Conservation (phyloP, 2,329 filamentous ascomycete genomes). For the Sarocladium brachiariae region DNA sequence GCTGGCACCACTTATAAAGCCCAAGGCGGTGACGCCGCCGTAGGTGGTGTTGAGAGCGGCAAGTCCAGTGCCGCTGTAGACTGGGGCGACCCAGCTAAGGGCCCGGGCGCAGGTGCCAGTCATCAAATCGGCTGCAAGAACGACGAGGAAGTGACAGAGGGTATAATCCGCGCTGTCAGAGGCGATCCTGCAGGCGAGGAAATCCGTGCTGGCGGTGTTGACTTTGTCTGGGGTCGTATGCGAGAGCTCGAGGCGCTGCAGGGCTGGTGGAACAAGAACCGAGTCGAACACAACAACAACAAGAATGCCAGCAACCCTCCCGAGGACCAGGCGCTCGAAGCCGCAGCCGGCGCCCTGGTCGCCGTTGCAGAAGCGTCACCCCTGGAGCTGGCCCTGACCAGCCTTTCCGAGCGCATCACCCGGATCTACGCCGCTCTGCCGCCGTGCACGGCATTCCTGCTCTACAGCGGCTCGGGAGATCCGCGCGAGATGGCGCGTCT, state of each 20-base stretch:
- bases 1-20: slow-evolving; percentile 56
- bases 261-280: slow-evolving; percentile 61
- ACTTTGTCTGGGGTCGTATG: slow-evolving; percentile 62
- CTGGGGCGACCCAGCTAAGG: slow-evolving; percentile 71
- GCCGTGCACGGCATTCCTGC: slow-evolving; percentile 57
- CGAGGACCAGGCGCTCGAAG: slow-evolving; percentile 3
- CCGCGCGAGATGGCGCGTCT: slow-evolving; percentile 59
- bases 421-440: slow-evolving; percentile 53
- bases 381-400: slow-evolving; percentile 39
- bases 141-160: slow-evolving; percentile 51
- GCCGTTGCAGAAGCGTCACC: slow-evolving; percentile 19
- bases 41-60: slow-evolving; percentile 46
- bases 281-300: slow-evolving; percentile 22
- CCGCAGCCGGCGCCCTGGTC: slow-evolving; percentile 11
- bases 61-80: slow-evolving; percentile 74
- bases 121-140: slow-evolving; percentile 49
- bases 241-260: slow-evolving; percentile 58
- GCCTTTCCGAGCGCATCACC: slow-evolving; percentile 42
- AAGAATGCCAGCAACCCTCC: slow-evolving; percentile 26
- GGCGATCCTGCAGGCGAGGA: slow-evolving; percentile 52
- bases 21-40: slow-evolving; percentile 51
- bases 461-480: slow-evolving; percentile 61
- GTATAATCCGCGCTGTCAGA: slow-evolving; percentile 50
- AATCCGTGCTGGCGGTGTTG: slow-evolving; percentile 53
- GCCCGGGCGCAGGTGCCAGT: slow-evolving; percentile 49